phyloP scores from a whole-genome alignment of 192 early-diverging fungal species.

The Jimgerdemannia flammicorona region DNA sequence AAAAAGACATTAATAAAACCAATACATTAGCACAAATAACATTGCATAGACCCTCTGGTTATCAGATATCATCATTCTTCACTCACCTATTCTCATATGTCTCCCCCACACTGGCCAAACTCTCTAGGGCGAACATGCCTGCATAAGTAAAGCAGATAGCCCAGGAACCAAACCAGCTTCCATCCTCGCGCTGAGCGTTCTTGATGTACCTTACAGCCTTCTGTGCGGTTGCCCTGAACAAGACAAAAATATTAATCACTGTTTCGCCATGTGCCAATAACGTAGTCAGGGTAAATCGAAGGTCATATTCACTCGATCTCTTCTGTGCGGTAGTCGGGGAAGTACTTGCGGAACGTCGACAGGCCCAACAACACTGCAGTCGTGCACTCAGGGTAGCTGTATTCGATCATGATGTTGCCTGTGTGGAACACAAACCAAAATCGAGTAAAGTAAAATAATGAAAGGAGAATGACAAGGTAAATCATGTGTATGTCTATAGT shows the following conservation, averaged over 20 bases:
- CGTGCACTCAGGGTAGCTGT: constrained; percentile 96
- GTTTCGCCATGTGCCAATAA: background rate
- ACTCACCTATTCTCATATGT: constrained; percentile 73
- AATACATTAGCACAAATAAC: background rate
- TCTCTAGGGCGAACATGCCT: constrained; percentile 87
- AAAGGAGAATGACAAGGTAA: background rate
- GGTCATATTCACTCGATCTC: constrained; percentile 67
- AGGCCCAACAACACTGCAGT: constrained; percentile 89
- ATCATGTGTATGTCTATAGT: no score
- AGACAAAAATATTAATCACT: constrained; percentile 7
- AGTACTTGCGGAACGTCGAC: constrained; percentile 64
- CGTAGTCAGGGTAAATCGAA: background rate
- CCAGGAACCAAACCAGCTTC: constrained; percentile 95
- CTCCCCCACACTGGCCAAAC: constrained; percentile 78
- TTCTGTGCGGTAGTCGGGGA: constrained; percentile 75
- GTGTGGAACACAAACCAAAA: background rate
- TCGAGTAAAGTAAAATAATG: background rate
- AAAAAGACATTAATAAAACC: background rate
- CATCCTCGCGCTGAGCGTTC: constrained; percentile 70
- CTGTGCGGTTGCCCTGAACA: constrained; percentile 18
- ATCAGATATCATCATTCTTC: background rate
- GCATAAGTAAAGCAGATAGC: constrained; percentile 98
- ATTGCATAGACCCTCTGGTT: background rate
- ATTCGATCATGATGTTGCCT: constrained; percentile 91
- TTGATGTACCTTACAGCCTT: constrained; percentile 77